Evolutionary conservation across 352 stramenopile genomes (phyloP), one percentile per base, ranked within the genome.

Genomic region (Globisporangium orthogonon): DNA sequence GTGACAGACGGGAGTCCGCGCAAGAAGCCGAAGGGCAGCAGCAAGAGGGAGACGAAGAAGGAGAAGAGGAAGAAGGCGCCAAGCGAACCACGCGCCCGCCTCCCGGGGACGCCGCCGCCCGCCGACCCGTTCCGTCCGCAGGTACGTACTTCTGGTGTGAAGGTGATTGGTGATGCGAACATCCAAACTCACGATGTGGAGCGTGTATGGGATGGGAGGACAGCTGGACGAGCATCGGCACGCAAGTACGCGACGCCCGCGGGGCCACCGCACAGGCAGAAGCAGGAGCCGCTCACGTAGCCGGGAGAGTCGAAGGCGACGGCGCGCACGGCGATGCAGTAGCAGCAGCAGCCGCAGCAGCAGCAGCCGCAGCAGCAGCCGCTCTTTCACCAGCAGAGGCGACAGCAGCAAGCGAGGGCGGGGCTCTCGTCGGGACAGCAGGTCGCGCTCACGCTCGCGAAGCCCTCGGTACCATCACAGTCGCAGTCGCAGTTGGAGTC

Each of bases 81-180:
- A 13, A 59, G 52, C 15, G 47, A 50, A 5, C 65, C 56, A 7
- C 65, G 52, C 14, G 55, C 56, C 7, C 59, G 52, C 13, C 56
- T 74, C 47, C 23, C 62, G 29, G 64, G 67, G 9, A 90, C 76
- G 7, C 75, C 74, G 5, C 80, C 80, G 9, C 80, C 80, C 5
- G 54, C 70, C 11, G 80, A 90, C 54, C 80, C 77, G 17, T 81
- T 81, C 60, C 71, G 80, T 55, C 78, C 80, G 28, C 72, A 88
- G 56, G 78, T 88, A 66, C 28, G 46, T n/a, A 14, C 18, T 17
- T 0, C 35, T 47, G 4, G 23, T 35, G 23, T 23, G 23, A 23
- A 23, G 23, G 23, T 23, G 23, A 23, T 23, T 23, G 23, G 23
- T 23, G 23, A 23, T 23, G 23, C 23, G 1, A 23, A 23, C 23